Base-by-base conservation (phyloP, 306 rosid genomes). In the Rosa persica region DNA sequence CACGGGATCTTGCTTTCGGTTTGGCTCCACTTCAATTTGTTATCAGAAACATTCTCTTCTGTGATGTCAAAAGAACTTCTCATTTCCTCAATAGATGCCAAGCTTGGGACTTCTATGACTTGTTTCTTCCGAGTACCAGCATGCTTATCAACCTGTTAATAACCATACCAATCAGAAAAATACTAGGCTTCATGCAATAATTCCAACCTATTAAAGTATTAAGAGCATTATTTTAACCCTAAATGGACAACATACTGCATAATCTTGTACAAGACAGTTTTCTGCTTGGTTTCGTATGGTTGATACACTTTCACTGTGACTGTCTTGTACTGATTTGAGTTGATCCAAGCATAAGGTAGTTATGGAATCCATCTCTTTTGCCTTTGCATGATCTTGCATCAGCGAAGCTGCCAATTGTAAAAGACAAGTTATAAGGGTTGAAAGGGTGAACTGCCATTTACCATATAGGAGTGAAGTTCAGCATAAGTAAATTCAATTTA, bases 41-140 rank as follows among this genome's bases (percentile, higher is more conserved):
- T 80, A 64, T 78, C 87, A 5, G 81, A n/a, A 54, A 30, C 58
- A 46, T 71, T 46, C 51, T 78, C 86, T 87, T 88, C 95, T 48
- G 67, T 58, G 54, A 83, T 70, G 40, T 79, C 55, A 67, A 62
- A 3, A 6, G 70, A 73, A 49, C 91, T 85, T 83, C 96, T 89
- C 97, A 94, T 89, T 81, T 94, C 89, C 77, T 94, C 96, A 16
- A 92, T 84, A 51, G 90, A 83, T 75, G 78, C 83, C 77, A 72
- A 74, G 77, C 90, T 92, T 9, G 97, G 98, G 70, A 94, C 90
- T 23, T 69, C 51, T 52, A 90, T 79, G 36, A 30, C 77, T 66
- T 77, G 83, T 82, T 83, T 90, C 80, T 84, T 81, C 0, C 85
- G 83, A 23, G 84, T 77, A 30, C 72, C 67, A 66, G 78, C 76